Evolutionary conservation across 1,284 basidiomycete genomes (phyloP), one percentile per base, ranked within the genome.

Genomic region (Ustilago xerochloae): DNA sequence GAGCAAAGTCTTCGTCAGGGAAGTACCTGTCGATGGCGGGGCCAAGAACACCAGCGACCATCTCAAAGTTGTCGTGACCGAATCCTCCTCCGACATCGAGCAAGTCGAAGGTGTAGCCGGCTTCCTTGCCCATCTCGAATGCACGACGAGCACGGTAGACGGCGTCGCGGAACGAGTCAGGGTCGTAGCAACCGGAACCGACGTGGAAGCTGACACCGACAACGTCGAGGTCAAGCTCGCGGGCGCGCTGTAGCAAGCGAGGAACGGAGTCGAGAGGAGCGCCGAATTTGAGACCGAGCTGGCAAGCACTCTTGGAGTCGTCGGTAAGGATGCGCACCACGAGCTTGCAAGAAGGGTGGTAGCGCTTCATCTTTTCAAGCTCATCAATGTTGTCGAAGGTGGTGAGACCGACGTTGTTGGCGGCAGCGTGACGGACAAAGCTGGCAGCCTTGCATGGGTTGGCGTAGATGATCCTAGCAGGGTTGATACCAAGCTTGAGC

Each of bases 331-430:
- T 98, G 69, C 96, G 93, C 29, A 98, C 87, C 73, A 99, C 91
- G 55, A 97, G 89, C 86, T 93, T 92, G 41, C 96, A 94, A 46
- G 85, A 81, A 0, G 94, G 93, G 84, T 96, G 91, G 18, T 89
- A 87, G 47, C 91, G 90, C 47, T 92, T 90, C 75, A 99, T 90
- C 87, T 99, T 99, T 89, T 93, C 88, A n/a, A 99, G 87, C 85
- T 99, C 97, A 86, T 99, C 97, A 52, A 89, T 89, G 86, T 99
- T 99, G 87, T 99, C 97, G 83, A 99, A 99, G 0, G 96, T 98
- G 93, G 97, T 97, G 86, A 90, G 90, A 80, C 93, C 89, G 48
- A 99, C 94, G 24, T 91, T 91, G 28, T 88, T 86, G 73, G 88
- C 89, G 35, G 90, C 90, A 13, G 97, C 93, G 76, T 90, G 90